Conservation (phyloP, 2,329 filamentous ascomycete species). For the Epichloe amarillans region DNA sequence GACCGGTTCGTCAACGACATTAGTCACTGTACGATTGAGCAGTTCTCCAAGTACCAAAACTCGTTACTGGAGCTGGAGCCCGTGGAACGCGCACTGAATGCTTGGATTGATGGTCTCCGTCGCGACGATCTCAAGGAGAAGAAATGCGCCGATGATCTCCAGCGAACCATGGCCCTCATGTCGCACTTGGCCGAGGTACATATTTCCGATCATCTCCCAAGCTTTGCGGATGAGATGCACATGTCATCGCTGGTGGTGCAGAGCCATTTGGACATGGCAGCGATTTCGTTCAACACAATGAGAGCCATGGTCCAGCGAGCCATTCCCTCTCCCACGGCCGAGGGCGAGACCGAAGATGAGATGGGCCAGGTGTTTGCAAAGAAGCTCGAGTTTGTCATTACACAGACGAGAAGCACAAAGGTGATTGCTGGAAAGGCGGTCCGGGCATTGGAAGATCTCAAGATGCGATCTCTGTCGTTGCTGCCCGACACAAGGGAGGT, state of each 20-base stretch:
- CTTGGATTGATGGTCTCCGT: conserved; percentile 73
- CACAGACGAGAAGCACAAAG: conserved; percentile 69
- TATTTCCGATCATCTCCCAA: conserved; percentile 54
- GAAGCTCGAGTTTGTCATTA: conserved; percentile 58
- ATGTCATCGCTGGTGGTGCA: conserved; percentile 68
- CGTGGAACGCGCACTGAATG: conserved; percentile 77
- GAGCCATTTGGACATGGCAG: conserved; percentile 67
- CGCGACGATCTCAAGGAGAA: conserved; percentile 77
- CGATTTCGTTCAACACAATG: conserved; percentile 49
- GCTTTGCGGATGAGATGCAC: conserved; percentile 65
- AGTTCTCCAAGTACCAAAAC: conserved; percentile 67
- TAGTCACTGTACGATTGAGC: conserved; percentile 59
- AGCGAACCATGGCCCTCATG: conserved; percentile 74
- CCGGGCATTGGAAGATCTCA: conserved; percentile 64
- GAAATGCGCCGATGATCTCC: conserved; percentile 67
- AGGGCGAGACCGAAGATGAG: conserved; percentile 43
- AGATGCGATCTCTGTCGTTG: conserved; percentile 60
- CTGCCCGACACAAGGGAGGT: conserved; percentile 50
- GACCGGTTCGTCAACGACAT: conserved; percentile 74
- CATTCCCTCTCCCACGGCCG: conserved; percentile 26
- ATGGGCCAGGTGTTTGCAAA: conserved; percentile 52
- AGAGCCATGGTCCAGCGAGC: conserved; percentile 55
- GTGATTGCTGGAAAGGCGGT: conserved; percentile 69
- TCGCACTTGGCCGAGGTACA: conserved; percentile 75
- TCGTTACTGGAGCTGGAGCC: conserved; percentile 81